Base-by-base conservation (phyloP, 176 grass and related monocot species). In the Paspalum vaginatum region DNA sequence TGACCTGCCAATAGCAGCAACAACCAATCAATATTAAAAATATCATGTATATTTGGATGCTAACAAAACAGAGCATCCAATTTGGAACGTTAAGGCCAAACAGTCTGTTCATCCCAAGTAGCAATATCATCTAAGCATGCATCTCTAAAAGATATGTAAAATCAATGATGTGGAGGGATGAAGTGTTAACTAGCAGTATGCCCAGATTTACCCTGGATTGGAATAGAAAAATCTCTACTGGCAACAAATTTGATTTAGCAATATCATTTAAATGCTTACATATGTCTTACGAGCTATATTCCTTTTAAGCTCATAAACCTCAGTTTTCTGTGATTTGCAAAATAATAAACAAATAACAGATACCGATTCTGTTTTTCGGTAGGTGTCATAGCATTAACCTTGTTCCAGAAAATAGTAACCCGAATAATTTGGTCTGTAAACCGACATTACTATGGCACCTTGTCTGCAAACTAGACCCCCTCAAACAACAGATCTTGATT, bases 1-100 rank as follows among this genome's bases (percentile, higher is more conserved):
- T 44, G 78, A 59, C 78, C 83, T 85, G 83, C 22, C n/a, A 78
- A 67, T 26, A 47, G 17, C 25, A 68, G 68, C 42, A 88, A 21
- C 27, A 66, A 75, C 21, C 44, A 54, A 68, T 76, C 12, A 88
- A 61, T 48, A 14, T 21, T 4, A 42, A 49, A 73, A 27, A 48
- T 13, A 74, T 3, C 15, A 57, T 6, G 27, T 49, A 74, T 55
- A 4, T 5, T 32, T 72, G 6, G 26, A 40, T 80, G 48, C 20
- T 25, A n/a, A 47, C 11, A 48, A 14, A 40, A 39, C 18, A 68
- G 24, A 59, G 59, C 24, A 47, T 0, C 21, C 40, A 20, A 42
- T 21, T 56, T 18, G 45, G 24, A 86, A 57, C 18, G 2, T 16
- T 2, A 64, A 46, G 18, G 7, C 2, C 14, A 42, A 50, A 16